Evolutionary conservation across 1,139 yeast species (phyloP), one percentile per base, ranked within the genome.

Genomic region (Candida pseudoviswanathii): DNA sequence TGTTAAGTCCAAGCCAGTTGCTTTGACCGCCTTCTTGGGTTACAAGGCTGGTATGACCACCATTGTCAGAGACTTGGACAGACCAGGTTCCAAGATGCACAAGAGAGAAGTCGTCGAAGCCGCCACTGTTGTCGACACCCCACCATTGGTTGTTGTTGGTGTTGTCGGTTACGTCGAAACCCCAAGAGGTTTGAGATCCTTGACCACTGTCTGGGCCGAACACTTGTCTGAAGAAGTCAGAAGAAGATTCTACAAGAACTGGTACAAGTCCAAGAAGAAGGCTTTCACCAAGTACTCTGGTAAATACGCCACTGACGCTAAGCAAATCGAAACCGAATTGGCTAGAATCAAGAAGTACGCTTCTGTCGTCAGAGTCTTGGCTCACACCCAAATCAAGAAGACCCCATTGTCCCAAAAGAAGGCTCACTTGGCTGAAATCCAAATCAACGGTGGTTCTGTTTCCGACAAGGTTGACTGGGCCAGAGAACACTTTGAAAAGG

Each of bases 31-130:
- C 67, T 94, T 94, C 95, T 86, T 94, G 71, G 99, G 99, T 83
- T 86, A 86, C 89, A 92, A 94, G 86, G 99, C 99, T 67, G 99
- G 99, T 89, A 94, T 94, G 99, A 87, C 99, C 82, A 94, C 99
- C 81, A 90, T 91, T 70, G 99, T 94, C 73, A 92, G 99, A 85
- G 99, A 94, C 84, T 88, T 94, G 76, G 98, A 94, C 91, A 90
- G 98, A 84, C 99, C 99, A 81, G 99, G 99, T 77, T 94, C 99
- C 76, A 94, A 94, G 87, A 91, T 92, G 97, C 97, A 94, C 97
- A 94, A 94, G 95, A 94, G 98, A 82, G 99, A 94, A 84, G 85
- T 94, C 69, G 99, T 94, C 64, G 99, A 94, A 85, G 98, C 99
- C 70, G 97, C 95, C 76, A 85, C 99, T 69, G 96, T 94, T 72